Percentiles rank a stretch among this genome's conserved stretches.
These are phyloP conservation scores for Bretziella fagacearum DNA, from an alignment of 2,329 filamentous ascomycete genomes.

Conservation along the genomic window DNA sequence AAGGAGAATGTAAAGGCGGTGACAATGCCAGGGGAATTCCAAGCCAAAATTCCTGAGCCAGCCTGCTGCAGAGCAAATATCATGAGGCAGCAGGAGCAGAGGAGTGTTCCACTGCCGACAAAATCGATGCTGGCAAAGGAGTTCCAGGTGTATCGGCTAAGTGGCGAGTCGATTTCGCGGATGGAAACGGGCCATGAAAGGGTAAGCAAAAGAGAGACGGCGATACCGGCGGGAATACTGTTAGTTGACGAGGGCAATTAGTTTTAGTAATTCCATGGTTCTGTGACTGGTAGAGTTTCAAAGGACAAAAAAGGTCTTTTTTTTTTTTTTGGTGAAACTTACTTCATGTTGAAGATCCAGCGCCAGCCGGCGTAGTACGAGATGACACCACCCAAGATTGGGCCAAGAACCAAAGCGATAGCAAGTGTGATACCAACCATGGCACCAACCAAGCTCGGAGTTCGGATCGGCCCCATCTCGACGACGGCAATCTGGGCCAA, in stretches of 20 bases:
- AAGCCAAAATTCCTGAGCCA: conserved; percentile 33
- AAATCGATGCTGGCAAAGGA: conserved; percentile 35
- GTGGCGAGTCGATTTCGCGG: conserved; percentile 7
- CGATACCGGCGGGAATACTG: conserved; percentile 32
- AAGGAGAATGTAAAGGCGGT: conserved; percentile 30
- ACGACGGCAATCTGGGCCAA: conserved; percentile 40
- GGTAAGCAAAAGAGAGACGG: conserved; percentile 27
- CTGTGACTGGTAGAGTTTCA: too few species aligned
- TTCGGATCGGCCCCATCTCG: conserved; percentile 36
- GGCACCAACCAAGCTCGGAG: conserved; percentile 36
- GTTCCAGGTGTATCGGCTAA: conserved; percentile 21
- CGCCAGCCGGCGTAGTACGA: conserved; percentile 37
- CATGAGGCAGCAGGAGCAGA: conserved; percentile 35
- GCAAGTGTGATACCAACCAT: conserved; percentile 39
- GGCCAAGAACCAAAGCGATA: conserved; percentile 40
- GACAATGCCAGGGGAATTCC: conserved; percentile 36
- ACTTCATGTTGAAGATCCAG: conserved; percentile 48
- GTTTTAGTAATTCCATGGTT: too few species aligned
- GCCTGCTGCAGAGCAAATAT: conserved; percentile 41
- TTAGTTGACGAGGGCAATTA: too few species aligned
- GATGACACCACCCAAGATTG: conserved; percentile 39
- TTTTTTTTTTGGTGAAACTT: conserved; percentile 16
- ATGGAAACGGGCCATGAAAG: conserved; percentile 13
- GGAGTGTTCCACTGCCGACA: conserved; percentile 32
- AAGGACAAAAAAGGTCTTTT: too few species aligned